Evolutionary conservation across 2,329 filamentous ascomycete species (phyloP), one percentile per base, ranked within the genome.

Genomic region (Arthroderma sp.): DNA sequence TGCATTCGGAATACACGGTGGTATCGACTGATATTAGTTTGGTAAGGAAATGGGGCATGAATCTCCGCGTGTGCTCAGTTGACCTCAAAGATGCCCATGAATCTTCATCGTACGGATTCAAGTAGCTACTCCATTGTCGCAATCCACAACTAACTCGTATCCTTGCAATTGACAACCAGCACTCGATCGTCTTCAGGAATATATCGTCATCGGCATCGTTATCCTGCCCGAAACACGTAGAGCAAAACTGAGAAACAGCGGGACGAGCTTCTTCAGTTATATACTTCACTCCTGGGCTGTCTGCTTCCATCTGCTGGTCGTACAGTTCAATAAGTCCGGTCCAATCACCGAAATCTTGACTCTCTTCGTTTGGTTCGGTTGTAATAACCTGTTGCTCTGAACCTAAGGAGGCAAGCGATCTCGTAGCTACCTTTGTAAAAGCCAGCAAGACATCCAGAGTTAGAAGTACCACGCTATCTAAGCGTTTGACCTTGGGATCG

Each of bases 261-360:
- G 68, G 68, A 44, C 72, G 67, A 31, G 77, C 58, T 29, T 65
- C 60, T 11, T 64, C 61, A 28, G 70, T 56, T 30, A 71, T 54
- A 40, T 60, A 54, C 38, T 56, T 53, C 32, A 63, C 53, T 27
- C 51, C 58, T 40, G 53, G 45, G 29, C 53, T 45, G 29, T 41
- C 38, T 33, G 61, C 54, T 28, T 62, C 29, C n/a, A 44, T 11
- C 5, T 59, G 52, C 36, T 65, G 56, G 30, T 63, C 59, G 5
- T 61, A 61, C 3, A 59, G 54, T 34, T 72, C 70, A 46, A 74
- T 70, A 41, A 79, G 63, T 15, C 68, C 75, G 22, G 69, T 64
- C 63, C 71, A 75, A 48, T 77, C 75, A 29, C 77, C 77, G 53
- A 77, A 80, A 39, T 80, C 77, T 55, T 81, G 78, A 50, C 77